Evolutionary conservation across 768 basidiomycete genomes (phyloP).

Genomic region (Dioszegia crocea): DNA sequence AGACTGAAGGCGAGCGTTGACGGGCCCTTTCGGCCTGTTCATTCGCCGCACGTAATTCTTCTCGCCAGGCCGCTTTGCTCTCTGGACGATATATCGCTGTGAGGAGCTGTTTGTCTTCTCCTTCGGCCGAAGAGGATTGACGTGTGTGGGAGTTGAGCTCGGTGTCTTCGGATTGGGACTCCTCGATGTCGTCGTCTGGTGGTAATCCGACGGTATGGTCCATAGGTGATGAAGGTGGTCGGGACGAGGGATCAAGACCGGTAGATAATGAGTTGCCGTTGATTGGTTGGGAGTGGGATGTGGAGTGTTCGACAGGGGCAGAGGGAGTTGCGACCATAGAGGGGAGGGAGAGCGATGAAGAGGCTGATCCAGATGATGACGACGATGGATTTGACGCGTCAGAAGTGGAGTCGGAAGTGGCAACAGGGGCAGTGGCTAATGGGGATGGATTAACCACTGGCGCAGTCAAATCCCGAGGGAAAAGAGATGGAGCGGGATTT

Average conservation of each 20-base stretch:
- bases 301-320: no score
- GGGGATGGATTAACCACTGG: no score
- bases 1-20: neutral
- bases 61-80: slow-evolving; percentile 79
- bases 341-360: no score
- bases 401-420: neutral
- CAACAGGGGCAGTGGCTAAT: neutral
- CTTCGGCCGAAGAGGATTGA: neutral
- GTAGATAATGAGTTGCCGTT: no score
- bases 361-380: no score
- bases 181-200: slow-evolving; percentile 39
- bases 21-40: slow-evolving; percentile 42
- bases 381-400: neutral
- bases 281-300: no score
- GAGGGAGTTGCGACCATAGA: no score
- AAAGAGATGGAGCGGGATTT: slow-evolving; percentile 13
- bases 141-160: no score
- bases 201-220: slow-evolving; percentile 14
- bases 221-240: slow-evolving; percentile 37
- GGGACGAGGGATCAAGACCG: neutral
- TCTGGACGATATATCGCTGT: slow-evolving; percentile 80
- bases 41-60: slow-evolving; percentile 52
- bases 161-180: no score
- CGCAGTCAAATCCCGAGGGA: neutral
- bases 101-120: slow-evolving; percentile 54